Evolutionary conservation across 2,329 filamentous ascomycete genomes (phyloP).

Genomic region (Ophiostoma sp.): DNA sequence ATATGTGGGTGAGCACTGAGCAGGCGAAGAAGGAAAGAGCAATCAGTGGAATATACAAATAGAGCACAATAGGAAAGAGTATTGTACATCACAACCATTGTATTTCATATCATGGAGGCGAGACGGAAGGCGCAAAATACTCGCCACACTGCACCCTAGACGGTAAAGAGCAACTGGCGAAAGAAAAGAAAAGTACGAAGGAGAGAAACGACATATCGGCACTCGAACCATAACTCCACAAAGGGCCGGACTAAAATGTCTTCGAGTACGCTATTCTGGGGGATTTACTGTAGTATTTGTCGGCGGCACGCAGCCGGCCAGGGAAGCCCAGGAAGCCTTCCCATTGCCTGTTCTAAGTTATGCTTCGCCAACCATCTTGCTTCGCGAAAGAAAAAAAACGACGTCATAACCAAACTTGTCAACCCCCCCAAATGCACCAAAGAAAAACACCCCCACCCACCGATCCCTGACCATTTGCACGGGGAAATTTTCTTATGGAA

Average conservation of each 20-base stretch:
- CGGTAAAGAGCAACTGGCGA: too few relatives aligned
- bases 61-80: not conserved
- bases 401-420: not conserved
- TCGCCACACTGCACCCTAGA: not conserved
- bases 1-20: not conserved
- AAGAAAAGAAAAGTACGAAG: too few relatives aligned
- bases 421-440: too few relatives aligned
- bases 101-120: not conserved
- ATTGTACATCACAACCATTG: too few relatives aligned
- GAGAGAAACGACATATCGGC: not conserved
- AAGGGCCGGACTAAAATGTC: too few relatives aligned
- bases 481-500: not conserved
- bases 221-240: not conserved
- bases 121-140: not conserved
- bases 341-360: not conserved
- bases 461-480: not conserved
- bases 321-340: not conserved
- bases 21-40: not conserved
- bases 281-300: not conserved
- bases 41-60: not conserved
- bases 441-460: not conserved
- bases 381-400: not conserved
- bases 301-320: not conserved
- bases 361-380: not conserved
- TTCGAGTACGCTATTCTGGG: not conserved